Base-by-base conservation (phyloP, 2,329 filamentous ascomycete genomes). In the Grosmannia serpens region DNA sequence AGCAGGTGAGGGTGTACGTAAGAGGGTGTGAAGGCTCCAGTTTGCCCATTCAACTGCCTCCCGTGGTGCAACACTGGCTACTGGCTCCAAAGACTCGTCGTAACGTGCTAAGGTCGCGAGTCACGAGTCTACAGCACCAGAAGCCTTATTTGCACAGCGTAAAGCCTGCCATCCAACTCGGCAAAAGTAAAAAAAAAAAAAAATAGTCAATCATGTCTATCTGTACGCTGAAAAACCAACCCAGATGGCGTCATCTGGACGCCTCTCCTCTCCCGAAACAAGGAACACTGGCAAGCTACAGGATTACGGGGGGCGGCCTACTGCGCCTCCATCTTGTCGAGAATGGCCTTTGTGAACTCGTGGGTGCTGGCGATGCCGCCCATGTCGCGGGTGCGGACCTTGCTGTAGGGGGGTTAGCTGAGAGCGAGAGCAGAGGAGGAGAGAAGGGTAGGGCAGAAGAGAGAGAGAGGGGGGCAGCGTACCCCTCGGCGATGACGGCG, bases 311-410 rank as follows among this genome's bases (percentile, higher is more conserved):
- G 20, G 29, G 15, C n/a, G 9, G 35, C 13, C 27, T 56, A 56
- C 55, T 56, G 46, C 31, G 55, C 46, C 80, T 97, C 92, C 91
- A 99, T 95, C 82, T 94, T 89, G 79, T 91, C 84, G 70, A 99
- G 82, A 70, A 99, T 88, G 68, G 94, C 91, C 69, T 87, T 82
- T 69, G 94, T 97, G 79, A 97, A 99, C 74, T 97, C 86, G 76
- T 96, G 85, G 64, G 92, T 99, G 68, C 88, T 90, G 70, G 84
- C 84, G 65, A 86, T 78, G 72, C 94, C 94, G 71, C 92, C 92
- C 94, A 99, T 96, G 71, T 99, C 94, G 69, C 88, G 87, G 64
- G 94, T 99, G 73, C 91, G 87, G 70, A 84, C 81, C 77, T 90
- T 86, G 73, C 91, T 94, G 67, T 38, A 70, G 29, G 63, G 60